These are phyloP conservation scores for Avena atlantica DNA, from an alignment of 176 grass and related monocot species.

Conservation along the genomic window DNA sequence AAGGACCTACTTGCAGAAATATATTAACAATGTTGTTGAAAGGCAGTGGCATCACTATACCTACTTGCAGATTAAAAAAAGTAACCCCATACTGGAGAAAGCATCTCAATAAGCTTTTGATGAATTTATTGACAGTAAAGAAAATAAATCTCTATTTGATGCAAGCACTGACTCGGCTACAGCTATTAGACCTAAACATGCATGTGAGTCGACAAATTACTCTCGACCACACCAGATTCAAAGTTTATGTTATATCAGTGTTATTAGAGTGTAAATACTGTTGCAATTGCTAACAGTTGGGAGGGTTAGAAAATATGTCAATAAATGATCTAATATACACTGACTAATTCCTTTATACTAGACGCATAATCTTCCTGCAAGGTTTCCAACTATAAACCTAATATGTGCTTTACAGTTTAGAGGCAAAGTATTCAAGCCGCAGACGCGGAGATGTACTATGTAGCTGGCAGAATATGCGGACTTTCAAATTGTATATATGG, in stretches of 20 bases:
- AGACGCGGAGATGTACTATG: slow-evolving; percentile 4
- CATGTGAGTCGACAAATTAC: neutral
- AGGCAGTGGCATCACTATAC: neutral
- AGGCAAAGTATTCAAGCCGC: neutral
- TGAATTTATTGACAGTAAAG: neutral
- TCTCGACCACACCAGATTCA: neutral
- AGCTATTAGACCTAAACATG: neutral
- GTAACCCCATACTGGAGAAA: neutral
- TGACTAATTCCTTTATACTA: slow-evolving; percentile 22
- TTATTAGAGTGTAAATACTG: neutral
- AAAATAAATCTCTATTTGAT: neutral
- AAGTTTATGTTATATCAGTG: neutral
- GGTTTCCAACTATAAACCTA: neutral
- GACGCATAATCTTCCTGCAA: neutral
- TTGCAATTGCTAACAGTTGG: neutral
- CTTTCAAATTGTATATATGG: neutral
- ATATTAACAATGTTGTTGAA: neutral
- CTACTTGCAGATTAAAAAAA: neutral
- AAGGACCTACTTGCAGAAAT: neutral
- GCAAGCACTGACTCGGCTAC: neutral
- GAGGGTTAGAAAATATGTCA: neutral
- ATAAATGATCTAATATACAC: neutral
- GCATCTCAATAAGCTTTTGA: slow-evolving; percentile 1
- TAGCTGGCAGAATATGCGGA: neutral
- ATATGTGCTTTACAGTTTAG: neutral